These are phyloP conservation scores for Trichoderma lentiforme DNA, from an alignment of 2,329 filamentous ascomycete genomes.

Conservation along the genomic window DNA sequence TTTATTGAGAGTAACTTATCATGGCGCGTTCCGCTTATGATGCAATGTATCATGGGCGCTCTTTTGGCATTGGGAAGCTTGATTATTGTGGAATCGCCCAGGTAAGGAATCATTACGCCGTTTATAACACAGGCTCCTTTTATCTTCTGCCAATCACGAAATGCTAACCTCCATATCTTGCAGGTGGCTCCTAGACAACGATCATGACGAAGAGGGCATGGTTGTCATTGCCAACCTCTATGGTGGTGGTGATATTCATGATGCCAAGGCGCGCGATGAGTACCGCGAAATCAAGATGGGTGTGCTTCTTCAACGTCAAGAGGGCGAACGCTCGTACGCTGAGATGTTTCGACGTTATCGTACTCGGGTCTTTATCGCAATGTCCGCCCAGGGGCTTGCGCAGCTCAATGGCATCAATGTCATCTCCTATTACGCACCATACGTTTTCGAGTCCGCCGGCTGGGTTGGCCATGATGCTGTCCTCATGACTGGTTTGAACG, in stretches of 20 bases:
- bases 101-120: constrained; percentile 50
- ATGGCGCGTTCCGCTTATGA: constrained; percentile 83
- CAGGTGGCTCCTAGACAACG: constrained; percentile 95
- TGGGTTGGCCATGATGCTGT: constrained; percentile 89
- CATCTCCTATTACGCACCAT: constrained; percentile 96
- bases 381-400: constrained; percentile 94
- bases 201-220: constrained; percentile 97
- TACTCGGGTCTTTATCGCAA: constrained; percentile 94
- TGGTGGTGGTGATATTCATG: constrained; percentile 91
- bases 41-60: constrained; percentile 93
- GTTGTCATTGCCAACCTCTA: constrained; percentile 97
- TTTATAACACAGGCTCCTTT: not conserved
- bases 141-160: not conserved
- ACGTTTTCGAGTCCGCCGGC: constrained; percentile 95
- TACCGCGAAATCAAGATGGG: constrained; percentile 99
- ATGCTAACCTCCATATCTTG: not conserved
- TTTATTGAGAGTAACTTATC: constrained; percentile 81
- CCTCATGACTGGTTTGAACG: constrained; percentile 96
- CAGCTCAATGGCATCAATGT: constrained; percentile 99
- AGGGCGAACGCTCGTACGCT: constrained; percentile 84
- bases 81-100: constrained; percentile 92
- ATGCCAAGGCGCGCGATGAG: constrained; percentile 87
- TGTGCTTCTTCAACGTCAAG: constrained; percentile 86
- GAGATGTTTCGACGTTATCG: constrained; percentile 96
- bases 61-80: constrained; percentile 82